These are phyloP conservation scores for Cytospora piceae DNA, from an alignment of 2,329 filamentous ascomycete genomes.

Conservation along the genomic window DNA sequence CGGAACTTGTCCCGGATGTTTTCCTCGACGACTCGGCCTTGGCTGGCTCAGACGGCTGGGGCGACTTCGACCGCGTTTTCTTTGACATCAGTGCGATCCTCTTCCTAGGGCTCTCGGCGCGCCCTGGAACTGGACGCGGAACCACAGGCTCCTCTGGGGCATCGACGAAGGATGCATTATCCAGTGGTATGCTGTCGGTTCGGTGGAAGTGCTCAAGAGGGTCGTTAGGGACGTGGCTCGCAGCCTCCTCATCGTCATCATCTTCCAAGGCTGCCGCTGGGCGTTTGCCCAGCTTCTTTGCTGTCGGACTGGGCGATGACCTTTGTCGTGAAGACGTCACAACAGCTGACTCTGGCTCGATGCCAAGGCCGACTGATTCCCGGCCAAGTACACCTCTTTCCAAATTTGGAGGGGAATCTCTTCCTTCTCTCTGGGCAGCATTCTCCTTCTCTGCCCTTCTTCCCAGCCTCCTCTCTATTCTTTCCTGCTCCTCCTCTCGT, in stretches of 20 bases:
- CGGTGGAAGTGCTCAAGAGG: slow-evolving; percentile 47
- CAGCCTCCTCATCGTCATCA: slow-evolving; percentile 28
- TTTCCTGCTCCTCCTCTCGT: slow-evolving; percentile 68
- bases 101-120: slow-evolving; percentile 41
- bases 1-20: slow-evolving; percentile 57
- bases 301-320: slow-evolving; percentile 39
- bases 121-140: slow-evolving; percentile 28
- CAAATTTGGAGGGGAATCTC: slow-evolving; percentile 58
- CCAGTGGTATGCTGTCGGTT: slow-evolving; percentile 51
- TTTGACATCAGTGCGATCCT: slow-evolving; percentile 49
- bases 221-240: slow-evolving; percentile 24
- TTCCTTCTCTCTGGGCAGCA: slow-evolving; percentile 59
- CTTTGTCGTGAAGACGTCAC: slow-evolving; percentile 61
- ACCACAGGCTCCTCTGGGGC: slow-evolving; percentile 30
- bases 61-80: slow-evolving; percentile 55
- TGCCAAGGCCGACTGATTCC: slow-evolving; percentile 59
- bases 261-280: slow-evolving; percentile 30
- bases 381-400: slow-evolving; percentile 65
- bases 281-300: slow-evolving; percentile 39
- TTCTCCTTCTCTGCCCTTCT: slow-evolving; percentile 69
- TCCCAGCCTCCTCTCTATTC: slow-evolving; percentile 65
- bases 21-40: slow-evolving; percentile 54
- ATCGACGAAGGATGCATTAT: slow-evolving; percentile 33
- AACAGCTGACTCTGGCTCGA: slow-evolving; percentile 58
- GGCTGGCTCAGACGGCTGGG: slow-evolving; percentile 45